These are phyloP conservation scores for Trichoderma arundinaceum DNA, from an alignment of 2,329 filamentous ascomycete genomes.

Conservation along the genomic window DNA sequence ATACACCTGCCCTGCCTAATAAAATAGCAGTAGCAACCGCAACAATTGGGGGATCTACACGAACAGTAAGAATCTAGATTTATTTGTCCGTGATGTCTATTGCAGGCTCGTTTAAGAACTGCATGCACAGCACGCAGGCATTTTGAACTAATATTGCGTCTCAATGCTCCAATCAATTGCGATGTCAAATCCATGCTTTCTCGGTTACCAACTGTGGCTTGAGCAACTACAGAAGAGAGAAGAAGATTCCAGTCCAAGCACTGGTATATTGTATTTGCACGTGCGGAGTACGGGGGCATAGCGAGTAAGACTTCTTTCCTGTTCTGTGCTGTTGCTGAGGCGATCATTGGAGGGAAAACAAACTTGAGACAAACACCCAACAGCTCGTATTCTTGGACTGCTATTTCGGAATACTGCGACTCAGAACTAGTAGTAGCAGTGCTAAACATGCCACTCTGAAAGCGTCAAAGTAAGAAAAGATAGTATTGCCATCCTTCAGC, in stretches of 20 bases:
- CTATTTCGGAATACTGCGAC: not conserved
- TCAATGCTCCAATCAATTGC: too few relatives aligned
- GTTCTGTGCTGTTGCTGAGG: not conserved
- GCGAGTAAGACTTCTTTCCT: not conserved
- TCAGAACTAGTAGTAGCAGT: not conserved
- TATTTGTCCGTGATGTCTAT: not conserved
- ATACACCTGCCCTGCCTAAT: not conserved
- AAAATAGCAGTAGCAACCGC: not conserved
- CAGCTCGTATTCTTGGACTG: not conserved
- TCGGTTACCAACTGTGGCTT: too few relatives aligned
- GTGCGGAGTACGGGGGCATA: too few relatives aligned
- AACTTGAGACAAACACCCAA: not conserved
- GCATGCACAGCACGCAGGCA: too few relatives aligned
- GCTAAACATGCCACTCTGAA: too few relatives aligned
- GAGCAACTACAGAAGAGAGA: too few relatives aligned
- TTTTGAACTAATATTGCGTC: too few relatives aligned
- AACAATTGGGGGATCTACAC: constrained; percentile 19
- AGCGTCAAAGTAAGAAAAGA: too few relatives aligned
- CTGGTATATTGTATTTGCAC: too few relatives aligned
- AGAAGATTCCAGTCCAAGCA: too few relatives aligned
- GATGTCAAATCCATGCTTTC: not conserved
- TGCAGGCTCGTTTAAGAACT: not conserved
- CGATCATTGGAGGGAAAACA: not conserved
- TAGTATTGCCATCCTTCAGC: not conserved
- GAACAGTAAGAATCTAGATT: constrained; percentile 22